These are phyloP conservation scores for Cicer arietinum DNA, from an alignment of 306 rosid genomes.

Conservation along the genomic window DNA sequence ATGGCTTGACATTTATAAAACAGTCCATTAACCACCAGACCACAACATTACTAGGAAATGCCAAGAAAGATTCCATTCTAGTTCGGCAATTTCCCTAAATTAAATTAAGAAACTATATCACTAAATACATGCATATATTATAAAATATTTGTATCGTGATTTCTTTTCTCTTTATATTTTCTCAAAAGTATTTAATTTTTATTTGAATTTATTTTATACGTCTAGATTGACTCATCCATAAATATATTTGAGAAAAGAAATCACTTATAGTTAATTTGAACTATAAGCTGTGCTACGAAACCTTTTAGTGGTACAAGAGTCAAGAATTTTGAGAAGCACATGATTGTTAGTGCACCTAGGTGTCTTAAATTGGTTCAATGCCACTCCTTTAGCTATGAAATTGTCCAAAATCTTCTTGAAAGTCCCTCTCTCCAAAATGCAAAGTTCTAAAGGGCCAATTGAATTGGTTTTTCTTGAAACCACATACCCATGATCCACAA, in stretches of 20 bases:
- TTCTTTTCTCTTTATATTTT: too few relatives aligned
- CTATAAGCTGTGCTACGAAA: slow-evolving; percentile 69
- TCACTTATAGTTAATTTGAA: neutral
- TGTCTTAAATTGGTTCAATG: slow-evolving; percentile 85
- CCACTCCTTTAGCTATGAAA: slow-evolving; percentile 71
- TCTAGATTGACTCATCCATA: too few relatives aligned
- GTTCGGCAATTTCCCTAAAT: neutral
- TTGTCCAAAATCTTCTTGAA: slow-evolving; percentile 77
- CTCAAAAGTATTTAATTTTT: too few relatives aligned
- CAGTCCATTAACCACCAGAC: neutral
- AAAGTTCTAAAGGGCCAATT: slow-evolving; percentile 77
- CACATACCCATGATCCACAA: slow-evolving; percentile 83
- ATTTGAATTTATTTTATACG: too few relatives aligned
- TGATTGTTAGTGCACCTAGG: slow-evolving; percentile 84
- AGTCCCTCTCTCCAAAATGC: slow-evolving; percentile 74
- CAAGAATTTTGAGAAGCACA: slow-evolving; percentile 61
- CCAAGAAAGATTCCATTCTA: neutral
- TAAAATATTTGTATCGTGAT: too few relatives aligned
- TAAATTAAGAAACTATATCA: too few relatives aligned
- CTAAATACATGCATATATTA: neutral
- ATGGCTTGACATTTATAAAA: neutral
- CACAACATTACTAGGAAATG: neutral
- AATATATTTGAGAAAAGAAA: too few relatives aligned
- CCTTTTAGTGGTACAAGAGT: slow-evolving; percentile 49
- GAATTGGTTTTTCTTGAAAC: slow-evolving; percentile 73